Evolutionary conservation across 768 basidiomycete genomes (phyloP), one percentile per base, ranked within the genome.

Genomic region (Tylopilus subfusipes): DNA sequence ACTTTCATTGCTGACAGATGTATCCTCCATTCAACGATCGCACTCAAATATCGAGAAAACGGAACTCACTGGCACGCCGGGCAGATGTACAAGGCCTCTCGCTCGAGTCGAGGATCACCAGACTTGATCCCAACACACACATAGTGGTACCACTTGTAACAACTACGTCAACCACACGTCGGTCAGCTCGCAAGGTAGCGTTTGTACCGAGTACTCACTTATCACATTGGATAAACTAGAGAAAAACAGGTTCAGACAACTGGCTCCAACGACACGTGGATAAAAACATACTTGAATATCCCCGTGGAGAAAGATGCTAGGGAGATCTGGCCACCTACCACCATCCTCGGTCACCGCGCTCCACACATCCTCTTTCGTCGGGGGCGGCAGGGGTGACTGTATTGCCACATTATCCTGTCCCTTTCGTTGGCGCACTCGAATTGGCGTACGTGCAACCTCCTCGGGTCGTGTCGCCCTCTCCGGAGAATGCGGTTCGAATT

Each of bases 101-200:
- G 58, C 34, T 68, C 64, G 27, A 78, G 52, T n/a, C 78, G 69
- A 2, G 62, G 51, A 55, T 82, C 80, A 0, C 60, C 65, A 3
- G 64, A 42, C 13, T 45, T 51, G 36, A 82, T 65, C 16, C 75
- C 80, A 25, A 76, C 74, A 52, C 81, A 82, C 7, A 77, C 81
- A 51, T 75, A 78, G 51, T 82, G 81, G 52, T 78, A 82, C 81
- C 81, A 80, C 51, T 57, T 44, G 2, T 70, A 64, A 50, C 78
- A 80, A 6, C 78, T 79, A 8, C 7, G 44, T 30, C 40, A 5
- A 27, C 21, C 24, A 42, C 24, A 29, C 22, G 34, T 46, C 10
- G 31, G 38, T 55, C 21, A 58, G 39, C 18, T 31, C 12, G 8
- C 18, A 24, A 18, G 9, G 13, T 4, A 22, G 4, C 8, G 29